These are phyloP conservation scores for Penicillium sp. DNA, from an alignment of 2,329 filamentous ascomycete genomes.

Conservation along the genomic window DNA sequence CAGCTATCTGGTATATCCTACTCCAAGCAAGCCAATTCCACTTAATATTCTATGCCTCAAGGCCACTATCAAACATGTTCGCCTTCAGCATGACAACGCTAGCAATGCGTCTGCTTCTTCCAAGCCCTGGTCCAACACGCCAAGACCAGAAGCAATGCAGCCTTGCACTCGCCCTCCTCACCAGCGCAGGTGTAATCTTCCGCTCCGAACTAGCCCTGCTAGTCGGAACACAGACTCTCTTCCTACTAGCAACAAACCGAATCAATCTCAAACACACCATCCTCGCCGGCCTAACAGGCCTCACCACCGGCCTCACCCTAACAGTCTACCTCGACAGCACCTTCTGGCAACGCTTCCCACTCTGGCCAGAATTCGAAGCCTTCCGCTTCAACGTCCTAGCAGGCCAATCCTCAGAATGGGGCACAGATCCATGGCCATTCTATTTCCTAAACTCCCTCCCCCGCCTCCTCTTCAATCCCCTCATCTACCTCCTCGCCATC, in stretches of 20 bases:
- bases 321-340: conserved; percentile 83
- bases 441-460: conserved; percentile 83
- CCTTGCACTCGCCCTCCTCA: conserved; percentile 70
- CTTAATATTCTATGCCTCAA: conserved; percentile 84
- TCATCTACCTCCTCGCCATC: conserved; percentile 55
- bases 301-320: conserved; percentile 66
- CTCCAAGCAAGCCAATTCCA: conserved; percentile 87
- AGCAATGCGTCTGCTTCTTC: conserved; percentile 50
- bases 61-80: conserved; percentile 95
- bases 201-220: conserved; percentile 85
- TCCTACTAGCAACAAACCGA: conserved; percentile 58
- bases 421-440: conserved; percentile 77
- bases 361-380: conserved; percentile 87
- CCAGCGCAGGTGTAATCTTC: conserved; percentile 78
- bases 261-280: conserved; percentile 58
- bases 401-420: conserved; percentile 83
- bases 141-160: conserved; percentile 52
- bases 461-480: conserved; percentile 77
- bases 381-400: conserved; percentile 90
- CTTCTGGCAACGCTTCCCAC: conserved; percentile 76
- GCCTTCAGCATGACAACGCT: conserved; percentile 68
- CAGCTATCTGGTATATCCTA: conserved; percentile 74
- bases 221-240: conserved; percentile 64
- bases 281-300: conserved; percentile 63
- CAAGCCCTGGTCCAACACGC: conserved; percentile 32